Base-by-base conservation (phyloP, 257 asterid species). In the Nicotiana otophora region DNA sequence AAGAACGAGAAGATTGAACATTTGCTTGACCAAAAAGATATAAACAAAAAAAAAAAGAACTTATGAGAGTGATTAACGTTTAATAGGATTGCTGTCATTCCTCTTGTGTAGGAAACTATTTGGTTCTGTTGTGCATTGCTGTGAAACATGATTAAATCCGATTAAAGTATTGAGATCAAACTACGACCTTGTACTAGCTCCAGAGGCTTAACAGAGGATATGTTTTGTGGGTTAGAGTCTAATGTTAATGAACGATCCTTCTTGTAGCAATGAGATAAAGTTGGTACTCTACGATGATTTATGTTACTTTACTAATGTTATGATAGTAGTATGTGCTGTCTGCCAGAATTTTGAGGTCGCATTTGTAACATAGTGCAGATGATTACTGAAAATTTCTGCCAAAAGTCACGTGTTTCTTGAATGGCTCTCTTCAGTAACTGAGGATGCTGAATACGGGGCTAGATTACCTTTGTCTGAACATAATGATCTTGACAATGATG, bases 361-460 rank as follows among this genome's bases (percentile, higher is more conserved):
- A 46, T 72, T 19, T 74, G 61, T 12, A 7, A 46, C 79, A 7
- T 30, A 72, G 36, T 46, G 61, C 15, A 4, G 39, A 46, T 46
- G 79, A 72, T 72, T 72, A 14, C 79, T 72, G 61, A 23, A 72
- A 14, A 46, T 7, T 46, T n/a, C n/a, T 70, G 78, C 78, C 58
- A 5, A 3, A 46, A 46, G 60, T 6, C 26, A 72, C n/a, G 48
- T 23, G 26, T 23, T 23, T 23, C 26, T 23, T 23, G 26, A 23
- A 23, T 23, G 26, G 26, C 1, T 23, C 26, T 23, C 26, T 23
- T 23, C 26, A 23, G 26, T 23, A 23, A 23, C 26, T 23, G 26
- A 23, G 26, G 26, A 23, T 23, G 26, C 26, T 23, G 26, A 23
- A 23, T 23, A 23, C 26, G 26, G 26, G 26, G 26, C 26, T 0